Evolutionary conservation across 2,329 filamentous ascomycete species (phyloP), one percentile per base, ranked within the genome.

Genomic region (Hypoxylon sp.): DNA sequence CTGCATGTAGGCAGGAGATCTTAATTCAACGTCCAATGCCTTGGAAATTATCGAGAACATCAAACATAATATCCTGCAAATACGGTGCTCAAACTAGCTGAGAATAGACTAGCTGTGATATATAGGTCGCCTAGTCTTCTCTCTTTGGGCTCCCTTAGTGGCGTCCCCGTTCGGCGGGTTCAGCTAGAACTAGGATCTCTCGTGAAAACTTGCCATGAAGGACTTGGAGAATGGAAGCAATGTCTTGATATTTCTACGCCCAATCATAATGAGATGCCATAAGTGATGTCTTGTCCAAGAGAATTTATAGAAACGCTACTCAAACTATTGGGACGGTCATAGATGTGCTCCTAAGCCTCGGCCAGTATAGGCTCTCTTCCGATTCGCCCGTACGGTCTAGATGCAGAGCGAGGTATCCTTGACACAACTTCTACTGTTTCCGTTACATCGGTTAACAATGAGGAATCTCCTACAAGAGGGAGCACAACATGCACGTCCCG

Each of bases 401-500:
- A 59, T 54, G 21, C 21, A 64, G 19, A 48, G 11, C 24, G 11
- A 44, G 32, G 19, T 68, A 47, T 53, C 19, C 39, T n/a, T 11
- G 29, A 52, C 17, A 44, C 19, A 21, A 51, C 52, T 59, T 35
- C 48, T 56, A 5, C 50, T 50, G 17, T 35, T 37, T 37, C 47
- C 54, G 59, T 65, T 60, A 53, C 57, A 46, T 66, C 62, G 62
- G 50, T 48, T 68, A 62, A 21, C 51, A 48, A 53, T 63, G 54
- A 67, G 64, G 57, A 53, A 60, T 66, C 54, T 64, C 46, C 50
- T 56, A 54, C 50, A 46, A 64, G 54, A 50, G 62, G 52, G 60
- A 55, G 37, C 59, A 72, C 64, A 44, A 55, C 70, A 73, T 74
- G 69, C 56, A 69, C 60, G 55, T 63, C 62, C 67, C 62, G 62